Percentiles rank a stretch among this genome's conserved stretches.
These are phyloP conservation scores for Areca catechu DNA, from an alignment of 176 grass and related monocot genomes.

Conservation along the genomic window DNA sequence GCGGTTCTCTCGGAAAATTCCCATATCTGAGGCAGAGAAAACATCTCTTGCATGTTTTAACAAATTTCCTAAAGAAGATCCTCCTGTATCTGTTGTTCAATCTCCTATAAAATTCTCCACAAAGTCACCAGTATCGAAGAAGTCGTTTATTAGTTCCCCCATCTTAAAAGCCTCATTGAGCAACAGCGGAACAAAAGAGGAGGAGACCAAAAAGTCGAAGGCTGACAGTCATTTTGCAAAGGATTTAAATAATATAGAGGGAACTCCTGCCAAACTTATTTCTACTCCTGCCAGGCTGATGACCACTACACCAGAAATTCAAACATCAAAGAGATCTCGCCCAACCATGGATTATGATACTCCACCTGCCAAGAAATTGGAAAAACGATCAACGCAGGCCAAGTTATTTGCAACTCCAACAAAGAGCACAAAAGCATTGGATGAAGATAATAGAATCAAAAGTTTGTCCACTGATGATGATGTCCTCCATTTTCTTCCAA, in stretches of 20 bases:
- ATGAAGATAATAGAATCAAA: conserved; percentile 18
- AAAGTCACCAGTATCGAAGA: neutral
- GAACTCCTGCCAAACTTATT: conserved; percentile 54
- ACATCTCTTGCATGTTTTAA: neutral
- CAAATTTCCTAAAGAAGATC: neutral
- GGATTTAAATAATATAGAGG: conserved; percentile 20
- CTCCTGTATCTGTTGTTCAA: neutral
- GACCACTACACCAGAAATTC: conserved; percentile 36
- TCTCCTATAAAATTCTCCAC: neutral
- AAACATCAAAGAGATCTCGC: conserved; percentile 40
- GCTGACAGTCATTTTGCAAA: conserved; percentile 7
- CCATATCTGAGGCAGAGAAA: conserved; percentile 6
- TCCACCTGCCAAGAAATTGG: conserved; percentile 18
- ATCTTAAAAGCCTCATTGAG: conserved; percentile 1
- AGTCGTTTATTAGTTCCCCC: conserved; percentile 2
- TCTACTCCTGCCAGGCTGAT: conserved; percentile 55
- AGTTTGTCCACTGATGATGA: conserved; percentile 16
- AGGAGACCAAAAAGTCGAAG: neutral
- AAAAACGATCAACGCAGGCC: conserved; percentile 39
- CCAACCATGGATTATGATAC: conserved; percentile 23
- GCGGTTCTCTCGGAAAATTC: conserved; percentile 39
- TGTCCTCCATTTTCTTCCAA: conserved; percentile 56
- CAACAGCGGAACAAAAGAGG: neutral
- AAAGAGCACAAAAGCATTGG: conserved; percentile 25
- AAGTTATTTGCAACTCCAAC: conserved; percentile 68